phyloP scores from a whole-genome alignment of 306 rosid species.

The Vicia faba region DNA sequence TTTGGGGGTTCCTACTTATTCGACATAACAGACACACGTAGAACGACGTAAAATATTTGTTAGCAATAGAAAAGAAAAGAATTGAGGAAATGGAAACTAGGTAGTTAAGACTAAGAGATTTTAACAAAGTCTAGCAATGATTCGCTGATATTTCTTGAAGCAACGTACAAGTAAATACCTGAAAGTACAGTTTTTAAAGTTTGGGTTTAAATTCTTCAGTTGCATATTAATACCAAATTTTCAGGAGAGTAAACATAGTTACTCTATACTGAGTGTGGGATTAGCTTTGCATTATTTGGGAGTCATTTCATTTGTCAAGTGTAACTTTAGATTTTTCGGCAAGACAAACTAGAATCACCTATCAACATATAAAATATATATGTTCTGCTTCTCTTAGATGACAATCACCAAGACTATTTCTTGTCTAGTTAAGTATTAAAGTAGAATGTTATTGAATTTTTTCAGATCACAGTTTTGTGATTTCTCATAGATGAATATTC shows the following conservation, averaged over 20 bases:
- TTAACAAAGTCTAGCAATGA: constrained; percentile 19
- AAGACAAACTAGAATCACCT: neutral
- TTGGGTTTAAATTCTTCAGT: neutral
- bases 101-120: constrained; percentile 7
- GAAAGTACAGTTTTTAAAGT: constrained; percentile 1
- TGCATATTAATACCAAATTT: constrained; percentile 2
- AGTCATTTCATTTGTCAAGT: constrained; percentile 9
- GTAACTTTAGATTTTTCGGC: constrained; percentile 1
- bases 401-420: constrained; percentile 6
- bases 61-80: constrained; percentile 17
- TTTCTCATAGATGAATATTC: too few species aligned
- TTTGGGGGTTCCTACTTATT: constrained; percentile 10
- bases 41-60: constrained; percentile 12
- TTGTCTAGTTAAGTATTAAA: neutral
- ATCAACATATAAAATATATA: constrained; percentile 19
- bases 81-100: neutral
- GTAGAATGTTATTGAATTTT: neutral
- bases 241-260: neutral
- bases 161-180: constrained; percentile 9
- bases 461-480: too few species aligned
- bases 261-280: neutral
- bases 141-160: constrained; percentile 21
- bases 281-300: constrained; percentile 20
- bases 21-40: neutral
- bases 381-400: constrained; percentile 25